Conservation (phyloP, 163 green algal genomes). For the Picocystis sp. region DNA sequence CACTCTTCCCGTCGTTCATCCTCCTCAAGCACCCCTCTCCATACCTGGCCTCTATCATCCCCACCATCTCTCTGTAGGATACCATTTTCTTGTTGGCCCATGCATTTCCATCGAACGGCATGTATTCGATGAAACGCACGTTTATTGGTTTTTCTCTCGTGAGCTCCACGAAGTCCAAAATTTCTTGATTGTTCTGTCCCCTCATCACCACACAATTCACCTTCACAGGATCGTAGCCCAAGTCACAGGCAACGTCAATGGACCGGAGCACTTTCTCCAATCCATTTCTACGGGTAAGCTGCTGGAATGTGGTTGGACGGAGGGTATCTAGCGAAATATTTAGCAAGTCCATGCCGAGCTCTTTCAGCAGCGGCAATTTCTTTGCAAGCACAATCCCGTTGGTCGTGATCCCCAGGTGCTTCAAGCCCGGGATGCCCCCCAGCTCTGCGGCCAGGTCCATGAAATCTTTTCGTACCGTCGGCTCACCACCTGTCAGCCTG, state of each 20-base stretch:
- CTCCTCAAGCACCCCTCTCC: constrained; percentile 25
- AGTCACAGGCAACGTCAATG: constrained; percentile 49
- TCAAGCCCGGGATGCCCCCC: constrained; percentile 32
- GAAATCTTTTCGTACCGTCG: constrained; percentile 79
- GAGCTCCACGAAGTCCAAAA: constrained; percentile 85
- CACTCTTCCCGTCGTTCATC: constrained; percentile 34
- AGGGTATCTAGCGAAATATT: constrained; percentile 97
- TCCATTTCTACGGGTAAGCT: constrained; percentile 61
- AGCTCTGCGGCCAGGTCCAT: constrained; percentile 43
- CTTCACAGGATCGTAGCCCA: constrained; percentile 66
- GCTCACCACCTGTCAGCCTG: constrained; percentile 91
- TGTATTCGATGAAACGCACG: constrained; percentile 99
- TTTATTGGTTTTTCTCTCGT: constrained; percentile 69
- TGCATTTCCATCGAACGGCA: constrained; percentile 98
- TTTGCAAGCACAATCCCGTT: constrained; percentile 74
- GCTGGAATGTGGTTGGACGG: constrained; percentile 60
- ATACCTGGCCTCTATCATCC: constrained; percentile 11
- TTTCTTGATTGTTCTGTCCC: constrained; percentile 91
- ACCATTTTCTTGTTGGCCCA: constrained; percentile 73
- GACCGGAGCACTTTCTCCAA: constrained; percentile 54
- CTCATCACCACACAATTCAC: constrained; percentile 96
- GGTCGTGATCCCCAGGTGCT: constrained; percentile 70
- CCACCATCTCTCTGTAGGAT: constrained; percentile 53
- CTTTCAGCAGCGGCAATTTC: constrained; percentile 51
- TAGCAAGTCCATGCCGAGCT: constrained; percentile 29